Evolutionary conservation across 179 eudicot species (phyloP), one percentile per base, ranked within the genome.

Genomic region (Beta macrorhiza): DNA sequence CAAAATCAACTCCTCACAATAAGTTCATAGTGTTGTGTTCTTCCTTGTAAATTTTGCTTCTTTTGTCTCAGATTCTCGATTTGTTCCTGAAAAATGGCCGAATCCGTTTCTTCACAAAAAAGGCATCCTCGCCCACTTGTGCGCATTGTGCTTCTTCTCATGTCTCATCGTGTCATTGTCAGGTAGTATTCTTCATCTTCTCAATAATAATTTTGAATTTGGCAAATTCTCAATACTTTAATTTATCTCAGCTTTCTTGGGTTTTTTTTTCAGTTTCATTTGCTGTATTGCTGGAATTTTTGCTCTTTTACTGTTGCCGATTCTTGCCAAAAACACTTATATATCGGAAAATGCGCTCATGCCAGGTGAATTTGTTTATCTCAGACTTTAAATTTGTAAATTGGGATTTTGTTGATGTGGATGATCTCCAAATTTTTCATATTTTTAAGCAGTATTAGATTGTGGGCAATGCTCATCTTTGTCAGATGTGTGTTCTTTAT

Each of bases 261-360:
- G 47, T 16, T 67, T 53, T 3, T 80, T 45, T 10, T 44, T 47
- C 93, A 92, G 99, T 83, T 81, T 91, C 16, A 74, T 91, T 65
- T 96, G 94, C 89, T 91, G 89, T 74, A 52, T 79, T 57, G 95
- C 92, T 52, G 99, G 98, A 74, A 81, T 94, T 75, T 45, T 96
- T 76, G 90, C 97, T 45, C 97, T 96, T 32, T 84, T 94, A 67
- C 86, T 91, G 53, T 84, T 96, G 79, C 98, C 99, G 20, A 85
- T 90, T 77, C 93, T 96, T 42, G 97, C 98, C 74, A 96, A 96
- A 77, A 94, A 85, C 72, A 96, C 99, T 25, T 94, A 94, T 79
- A 76, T 96, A 74, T 94, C 98, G 2, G 99, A 96, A 83, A 96
- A 96, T 86, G 98, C 99, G 17, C 90, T 96, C 47, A 89, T 96